Conservation (phyloP, 2,329 filamentous ascomycete species). For the Juglanconis sp. region DNA sequence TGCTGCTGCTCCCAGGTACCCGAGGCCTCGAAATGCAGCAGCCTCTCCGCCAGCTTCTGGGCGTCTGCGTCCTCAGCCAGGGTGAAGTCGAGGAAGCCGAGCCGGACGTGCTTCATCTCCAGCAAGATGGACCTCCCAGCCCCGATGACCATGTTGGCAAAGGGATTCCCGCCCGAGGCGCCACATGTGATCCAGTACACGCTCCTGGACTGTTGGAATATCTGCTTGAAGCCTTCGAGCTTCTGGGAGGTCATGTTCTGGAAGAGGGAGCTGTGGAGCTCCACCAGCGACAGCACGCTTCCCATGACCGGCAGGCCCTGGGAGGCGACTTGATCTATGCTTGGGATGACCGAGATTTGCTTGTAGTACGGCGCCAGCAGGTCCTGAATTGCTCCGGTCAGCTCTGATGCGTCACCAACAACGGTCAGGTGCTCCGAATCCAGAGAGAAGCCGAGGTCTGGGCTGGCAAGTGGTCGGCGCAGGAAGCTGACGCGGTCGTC, state of each 20-base stretch:
- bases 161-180: conserved; percentile 19
- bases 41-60: no score
- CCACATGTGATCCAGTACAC: conserved; percentile 27
- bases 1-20: no score
- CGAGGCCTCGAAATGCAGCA: no score
- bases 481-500: neutral
- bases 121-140: conserved; percentile 19
- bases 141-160: conserved; percentile 23
- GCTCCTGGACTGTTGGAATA: conserved; percentile 18
- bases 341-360: no score
- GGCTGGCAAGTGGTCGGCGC: neutral
- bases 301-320: no score
- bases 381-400: no score
- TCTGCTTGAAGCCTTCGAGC: conserved; percentile 18
- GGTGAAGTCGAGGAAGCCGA: conserved; percentile 23
- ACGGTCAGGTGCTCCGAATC: neutral
- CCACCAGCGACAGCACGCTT: no score
- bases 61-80: no score
- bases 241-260: conserved; percentile 15
- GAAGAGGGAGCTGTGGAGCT: conserved; percentile 12
- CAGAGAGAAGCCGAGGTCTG: no score
- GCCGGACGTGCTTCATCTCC: conserved; percentile 19
- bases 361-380: no score
- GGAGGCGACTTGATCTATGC: no score
- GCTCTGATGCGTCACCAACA: neutral